These are phyloP conservation scores for Chrysanthemum lavandulifolium DNA, from an alignment of 129 eudicot species.

Conservation along the genomic window DNA sequence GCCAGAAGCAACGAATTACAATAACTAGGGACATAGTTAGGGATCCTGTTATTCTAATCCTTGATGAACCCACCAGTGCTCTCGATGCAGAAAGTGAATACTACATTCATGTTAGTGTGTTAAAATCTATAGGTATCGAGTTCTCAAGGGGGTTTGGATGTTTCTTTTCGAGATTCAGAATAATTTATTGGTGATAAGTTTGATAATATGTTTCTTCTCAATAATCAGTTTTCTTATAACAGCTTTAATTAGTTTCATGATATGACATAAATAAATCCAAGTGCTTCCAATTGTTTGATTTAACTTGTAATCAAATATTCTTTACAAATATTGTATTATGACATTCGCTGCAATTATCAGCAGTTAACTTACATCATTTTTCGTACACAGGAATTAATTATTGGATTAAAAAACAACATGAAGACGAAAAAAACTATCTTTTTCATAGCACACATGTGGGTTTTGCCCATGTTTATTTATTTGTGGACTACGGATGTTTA, in stretches of 20 bases:
- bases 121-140: neutral
- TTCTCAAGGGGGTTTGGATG: neutral
- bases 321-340: too few relatives aligned
- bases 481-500: neutral
- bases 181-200: neutral
- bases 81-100: conserved; percentile 55
- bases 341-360: conserved; percentile 2
- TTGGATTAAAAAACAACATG: conserved; percentile 25
- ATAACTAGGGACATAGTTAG: conserved; percentile 59
- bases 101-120: conserved; percentile 37
- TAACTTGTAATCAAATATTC: too few relatives aligned
- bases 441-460: conserved; percentile 49
- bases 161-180: neutral
- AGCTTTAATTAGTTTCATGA: neutral
- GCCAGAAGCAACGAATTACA: conserved; percentile 57
- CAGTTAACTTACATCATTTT: neutral
- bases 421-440: conserved; percentile 32
- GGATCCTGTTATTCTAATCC: conserved; percentile 47
- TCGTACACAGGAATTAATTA: conserved; percentile 34
- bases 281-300: too few relatives aligned
- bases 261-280: too few relatives aligned
- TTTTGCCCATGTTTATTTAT: neutral
- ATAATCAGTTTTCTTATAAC: neutral
- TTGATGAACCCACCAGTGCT: conserved; percentile 67
- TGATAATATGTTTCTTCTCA: neutral